phyloP scores from a whole-genome alignment of 2,329 filamentous ascomycete species.

The Aspergillus caelatus region DNA sequence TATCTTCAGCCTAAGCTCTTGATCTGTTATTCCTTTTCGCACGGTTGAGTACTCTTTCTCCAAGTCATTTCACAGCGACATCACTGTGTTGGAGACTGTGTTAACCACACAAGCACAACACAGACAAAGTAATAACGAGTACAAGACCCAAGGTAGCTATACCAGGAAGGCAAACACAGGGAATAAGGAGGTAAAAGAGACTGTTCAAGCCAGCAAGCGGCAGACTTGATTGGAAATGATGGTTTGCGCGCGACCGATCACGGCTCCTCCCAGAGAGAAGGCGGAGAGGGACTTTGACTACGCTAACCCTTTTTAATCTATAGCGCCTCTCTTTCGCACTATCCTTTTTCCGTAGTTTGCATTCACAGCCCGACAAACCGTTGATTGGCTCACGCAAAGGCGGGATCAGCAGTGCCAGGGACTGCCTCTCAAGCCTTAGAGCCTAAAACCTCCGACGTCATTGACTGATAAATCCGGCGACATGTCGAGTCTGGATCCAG shows the following conservation, averaged over 20 bases:
- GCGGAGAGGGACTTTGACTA: constrained; percentile 35
- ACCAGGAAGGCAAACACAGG: constrained; percentile 11
- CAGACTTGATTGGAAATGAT: constrained; percentile 26
- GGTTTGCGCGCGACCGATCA: constrained; percentile 44
- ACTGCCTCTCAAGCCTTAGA: neutral
- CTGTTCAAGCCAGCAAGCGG: constrained; percentile 21
- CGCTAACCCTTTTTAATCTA: constrained; percentile 28
- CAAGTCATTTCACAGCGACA: constrained; percentile 32
- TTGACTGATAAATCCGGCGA: constrained; percentile 23
- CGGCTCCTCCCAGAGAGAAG: constrained; percentile 37
- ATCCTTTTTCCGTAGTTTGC: constrained; percentile 28
- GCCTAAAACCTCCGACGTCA: constrained; percentile 34
- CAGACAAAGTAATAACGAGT: neutral
- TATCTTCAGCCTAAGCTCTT: constrained; percentile 15
- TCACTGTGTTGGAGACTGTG: constrained; percentile 26
- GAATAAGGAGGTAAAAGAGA: constrained; percentile 1
- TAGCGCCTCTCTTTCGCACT: constrained; percentile 25
- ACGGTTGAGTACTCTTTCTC: constrained; percentile 26
- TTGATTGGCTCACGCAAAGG: constrained; percentile 11
- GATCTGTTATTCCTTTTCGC: constrained; percentile 25
- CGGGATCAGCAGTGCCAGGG: constrained; percentile 11
- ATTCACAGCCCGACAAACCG: neutral
- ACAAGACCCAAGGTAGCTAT: constrained; percentile 1
- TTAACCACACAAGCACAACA: constrained; percentile 10
- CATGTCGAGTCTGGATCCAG: neutral